These are phyloP conservation scores for Aspergillus sergii DNA, from an alignment of 2,329 filamentous ascomycete species.

Conservation along the genomic window DNA sequence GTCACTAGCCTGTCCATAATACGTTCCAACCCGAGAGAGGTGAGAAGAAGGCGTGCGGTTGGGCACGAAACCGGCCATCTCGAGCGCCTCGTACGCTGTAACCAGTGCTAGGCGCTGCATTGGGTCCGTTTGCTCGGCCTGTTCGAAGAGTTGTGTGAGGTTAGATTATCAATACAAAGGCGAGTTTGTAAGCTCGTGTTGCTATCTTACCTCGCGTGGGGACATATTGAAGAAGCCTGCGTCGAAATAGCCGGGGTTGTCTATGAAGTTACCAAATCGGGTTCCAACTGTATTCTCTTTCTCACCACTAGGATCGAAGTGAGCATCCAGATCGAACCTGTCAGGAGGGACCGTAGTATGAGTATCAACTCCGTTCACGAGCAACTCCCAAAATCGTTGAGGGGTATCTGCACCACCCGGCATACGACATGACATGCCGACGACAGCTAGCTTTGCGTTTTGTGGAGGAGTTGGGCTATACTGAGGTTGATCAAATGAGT, in stretches of 20 bases:
- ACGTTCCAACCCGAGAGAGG: constrained; percentile 65
- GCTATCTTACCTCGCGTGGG: constrained; percentile 54
- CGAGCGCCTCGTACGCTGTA: constrained; percentile 77
- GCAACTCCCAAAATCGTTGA: constrained; percentile 41
- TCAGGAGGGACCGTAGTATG: constrained; percentile 31
- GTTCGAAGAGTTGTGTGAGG: background rate
- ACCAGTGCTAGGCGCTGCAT: constrained; percentile 76
- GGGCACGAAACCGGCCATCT: constrained; percentile 74
- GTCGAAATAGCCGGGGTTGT: constrained; percentile 43
- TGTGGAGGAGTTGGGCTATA: constrained; percentile 10
- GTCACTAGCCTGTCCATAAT: constrained; percentile 72
- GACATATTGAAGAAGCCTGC: constrained; percentile 54
- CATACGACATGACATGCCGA: constrained; percentile 27
- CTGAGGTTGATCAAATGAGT: background rate
- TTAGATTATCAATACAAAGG: background rate
- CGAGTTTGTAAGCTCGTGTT: background rate
- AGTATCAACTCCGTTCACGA: constrained; percentile 36
- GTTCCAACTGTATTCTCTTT: constrained; percentile 34
- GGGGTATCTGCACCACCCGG: constrained; percentile 22
- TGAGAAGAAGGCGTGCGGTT: constrained; percentile 68
- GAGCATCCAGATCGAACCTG: constrained; percentile 37
- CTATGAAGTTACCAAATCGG: constrained; percentile 41
- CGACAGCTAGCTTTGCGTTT: constrained; percentile 28
- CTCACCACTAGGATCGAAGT: constrained; percentile 39
- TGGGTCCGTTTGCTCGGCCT: constrained; percentile 78